Evolutionary conservation across 345 rosid genomes (phyloP), one percentile per base, ranked within the genome.

Genomic region (Raphanus raphanistrum): DNA sequence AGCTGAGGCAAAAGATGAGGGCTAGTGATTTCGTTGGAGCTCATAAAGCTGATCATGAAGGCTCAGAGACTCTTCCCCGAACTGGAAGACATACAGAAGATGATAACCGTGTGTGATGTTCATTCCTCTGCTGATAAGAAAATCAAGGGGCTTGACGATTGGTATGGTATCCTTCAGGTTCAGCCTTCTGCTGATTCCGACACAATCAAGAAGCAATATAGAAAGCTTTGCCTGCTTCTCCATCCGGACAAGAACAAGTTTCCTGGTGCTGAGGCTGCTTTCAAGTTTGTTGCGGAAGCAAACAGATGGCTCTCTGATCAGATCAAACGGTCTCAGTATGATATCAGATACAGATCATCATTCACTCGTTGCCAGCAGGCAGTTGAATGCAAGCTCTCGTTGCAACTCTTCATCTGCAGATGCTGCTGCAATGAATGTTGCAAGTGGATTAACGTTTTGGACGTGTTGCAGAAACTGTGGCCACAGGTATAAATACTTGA

Each of bases 171-270:
- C 78, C 98, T 94, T 63, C 93, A 88, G 85, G 73, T 89, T 77
- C 90, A 88, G 68, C 82, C 55, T 27, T 67, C 73, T 1, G 87
- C 89, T 29, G 98, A 89, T 80, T 97, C 82, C n/a, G 66, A 41
- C 35, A 79, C 83, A 12, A 81, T 94, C 80, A 90, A 75, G 90
- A 94, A 89, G 90, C 98, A 94, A 15, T 94, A 86, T 70, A 89
- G 90, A 81, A 94, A 86, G 87, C 86, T 90, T 6, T 97, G 92
- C 0, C 83, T 92, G 73, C 75, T 84, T 33, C 93, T 94, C 72
- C 98, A 94, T 88, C 97, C 98, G 0, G 98, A 94, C 71, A 94
- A 90, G 85, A 94, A 94, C 76, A 88, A 92, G 76, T 88, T 86
- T 81, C 57, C 88, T 79, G 98, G 98, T 61, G 90, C 98, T 4